phyloP scores from a whole-genome alignment of 345 rosid species.

The Rhizophora mangle region DNA sequence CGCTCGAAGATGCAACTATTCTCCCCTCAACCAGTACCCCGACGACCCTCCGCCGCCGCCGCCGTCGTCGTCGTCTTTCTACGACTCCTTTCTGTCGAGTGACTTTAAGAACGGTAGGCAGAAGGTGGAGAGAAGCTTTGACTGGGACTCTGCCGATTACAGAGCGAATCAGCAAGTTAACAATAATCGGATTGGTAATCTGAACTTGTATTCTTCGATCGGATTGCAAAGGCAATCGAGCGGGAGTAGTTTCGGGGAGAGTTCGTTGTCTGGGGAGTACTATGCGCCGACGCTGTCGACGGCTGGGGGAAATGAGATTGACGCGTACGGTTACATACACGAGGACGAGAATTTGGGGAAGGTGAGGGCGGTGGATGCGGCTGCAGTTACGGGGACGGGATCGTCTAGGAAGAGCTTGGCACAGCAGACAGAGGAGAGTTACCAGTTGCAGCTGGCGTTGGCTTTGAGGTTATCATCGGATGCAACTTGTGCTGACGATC shows the following conservation, averaged over 20 bases:
- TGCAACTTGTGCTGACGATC: conserved; percentile 93
- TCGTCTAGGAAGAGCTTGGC: conserved; percentile 96
- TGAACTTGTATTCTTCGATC: conserved; percentile 44
- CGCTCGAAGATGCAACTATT: conserved; percentile 83
- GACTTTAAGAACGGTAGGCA: conserved; percentile 42
- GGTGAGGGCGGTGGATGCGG: conserved; percentile 36
- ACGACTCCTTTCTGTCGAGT: conserved; percentile 59
- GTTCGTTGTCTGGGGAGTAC: conserved; percentile 91
- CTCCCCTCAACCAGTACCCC: conserved; percentile 68
- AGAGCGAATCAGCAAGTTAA: conserved; percentile 38
- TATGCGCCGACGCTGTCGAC: conserved; percentile 59
- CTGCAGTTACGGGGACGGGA: conserved; percentile 28
- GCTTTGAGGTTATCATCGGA: conserved; percentile 90
- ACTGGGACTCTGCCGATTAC: conserved; percentile 70
- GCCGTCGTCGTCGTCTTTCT: conserved; percentile 45
- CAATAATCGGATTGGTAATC: conserved; percentile 40
- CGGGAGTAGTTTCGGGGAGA: conserved; percentile 95
- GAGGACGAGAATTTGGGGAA: conserved; percentile 53
- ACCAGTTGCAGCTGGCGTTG: conserved; percentile 95
- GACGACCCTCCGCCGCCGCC: conserved; percentile 65
- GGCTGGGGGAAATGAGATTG: conserved; percentile 65
- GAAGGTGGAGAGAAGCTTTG: conserved; percentile 52
- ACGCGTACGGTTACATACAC: conserved; percentile 46
- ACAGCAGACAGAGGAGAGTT: conserved; percentile 99
- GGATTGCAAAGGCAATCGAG: conserved; percentile 91